These are phyloP conservation scores for Penicillium expansum DNA, from an alignment of 2,329 filamentous ascomycete species.

Conservation along the genomic window DNA sequence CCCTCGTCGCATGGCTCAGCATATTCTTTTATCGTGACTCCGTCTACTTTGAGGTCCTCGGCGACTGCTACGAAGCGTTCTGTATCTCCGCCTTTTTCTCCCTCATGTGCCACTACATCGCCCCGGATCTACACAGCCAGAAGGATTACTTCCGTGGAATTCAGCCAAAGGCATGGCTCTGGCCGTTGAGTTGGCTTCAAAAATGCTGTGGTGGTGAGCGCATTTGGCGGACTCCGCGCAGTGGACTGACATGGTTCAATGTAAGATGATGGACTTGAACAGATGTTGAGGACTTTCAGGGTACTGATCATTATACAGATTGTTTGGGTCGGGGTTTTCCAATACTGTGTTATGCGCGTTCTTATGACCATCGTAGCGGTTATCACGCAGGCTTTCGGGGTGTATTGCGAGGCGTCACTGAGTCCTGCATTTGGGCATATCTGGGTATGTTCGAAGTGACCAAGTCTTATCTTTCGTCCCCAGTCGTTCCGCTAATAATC, in stretches of 20 bases:
- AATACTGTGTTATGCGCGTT: slow-evolving; percentile 80
- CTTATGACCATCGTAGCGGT: slow-evolving; percentile 77
- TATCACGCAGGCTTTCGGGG: slow-evolving; percentile 63
- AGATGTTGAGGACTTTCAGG: background rate
- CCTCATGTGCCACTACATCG: slow-evolving; percentile 25
- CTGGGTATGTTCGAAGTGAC: slow-evolving; percentile 57
- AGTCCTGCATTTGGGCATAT: slow-evolving; percentile 77
- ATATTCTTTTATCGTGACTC: slow-evolving; percentile 72
- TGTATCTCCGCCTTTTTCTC: slow-evolving; percentile 79
- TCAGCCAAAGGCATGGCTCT: slow-evolving; percentile 67
- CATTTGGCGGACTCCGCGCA: slow-evolving; percentile 67
- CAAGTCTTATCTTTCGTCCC: background rate
- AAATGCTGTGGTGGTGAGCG: slow-evolving; percentile 66
- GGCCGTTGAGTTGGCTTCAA: slow-evolving; percentile 67
- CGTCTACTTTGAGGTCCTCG: slow-evolving; percentile 75
- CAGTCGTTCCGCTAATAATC: background rate
- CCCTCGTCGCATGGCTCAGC: slow-evolving; percentile 68
- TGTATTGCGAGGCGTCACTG: slow-evolving; percentile 76
- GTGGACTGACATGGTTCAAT: slow-evolving; percentile 76
- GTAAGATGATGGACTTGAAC: slow-evolving; percentile 12
- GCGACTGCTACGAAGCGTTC: slow-evolving; percentile 84
- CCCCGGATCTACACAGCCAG: slow-evolving; percentile 71
- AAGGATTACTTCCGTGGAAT: slow-evolving; percentile 75
- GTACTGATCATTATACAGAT: slow-evolving; percentile 17
- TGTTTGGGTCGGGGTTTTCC: slow-evolving; percentile 77